Evolutionary conservation across 495 filamentous ascomycete genomes (phyloP).

Genomic region (Emericellopsis terricola): DNA sequence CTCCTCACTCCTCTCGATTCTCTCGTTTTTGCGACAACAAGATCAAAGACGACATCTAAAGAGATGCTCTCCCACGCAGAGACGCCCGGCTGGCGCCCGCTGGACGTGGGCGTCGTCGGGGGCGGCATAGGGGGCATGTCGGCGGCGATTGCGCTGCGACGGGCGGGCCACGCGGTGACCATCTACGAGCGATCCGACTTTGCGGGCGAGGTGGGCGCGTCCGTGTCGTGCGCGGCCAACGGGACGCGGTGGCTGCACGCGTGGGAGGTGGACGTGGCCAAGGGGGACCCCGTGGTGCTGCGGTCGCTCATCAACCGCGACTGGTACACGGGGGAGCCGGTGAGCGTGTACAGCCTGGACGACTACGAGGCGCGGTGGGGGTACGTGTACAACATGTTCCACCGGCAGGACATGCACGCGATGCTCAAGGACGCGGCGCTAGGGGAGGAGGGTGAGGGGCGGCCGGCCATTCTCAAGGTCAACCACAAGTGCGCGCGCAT

Average conservation of each 20-base stretch:
- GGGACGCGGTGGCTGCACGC: conserved; percentile 22
- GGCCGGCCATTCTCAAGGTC: conserved; percentile 20
- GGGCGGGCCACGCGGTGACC: conserved; percentile 26
- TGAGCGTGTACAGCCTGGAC: conserved; percentile 24
- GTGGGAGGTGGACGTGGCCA: conserved; percentile 20
- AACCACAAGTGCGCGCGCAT: conserved; percentile 21
- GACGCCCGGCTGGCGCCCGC: conserved; percentile 6
- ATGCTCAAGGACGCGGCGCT: conserved; percentile 32
- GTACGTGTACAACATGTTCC: conserved; percentile 34
- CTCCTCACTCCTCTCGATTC: no score
- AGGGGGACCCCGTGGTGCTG: conserved; percentile 28
- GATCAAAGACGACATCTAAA: no score
- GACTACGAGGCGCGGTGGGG: conserved; percentile 11
- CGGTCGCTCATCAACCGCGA: conserved; percentile 29
- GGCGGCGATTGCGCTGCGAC: conserved; percentile 26
- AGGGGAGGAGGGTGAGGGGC: conserved; percentile 22
- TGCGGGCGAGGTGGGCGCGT: conserved; percentile 29
- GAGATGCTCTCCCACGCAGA: no score
- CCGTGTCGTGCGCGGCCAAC: conserved; percentile 28
- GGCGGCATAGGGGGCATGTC: conserved; percentile 31
- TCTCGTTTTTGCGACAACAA: no score
- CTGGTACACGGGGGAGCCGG: conserved; percentile 19
- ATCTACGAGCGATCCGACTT: conserved; percentile 31
- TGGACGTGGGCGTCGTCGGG: conserved; percentile 27
- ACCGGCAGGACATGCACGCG: conserved; percentile 34